These are phyloP conservation scores for Mycena amicta DNA, from an alignment of 768 basidiomycete species.

Conservation along the genomic window DNA sequence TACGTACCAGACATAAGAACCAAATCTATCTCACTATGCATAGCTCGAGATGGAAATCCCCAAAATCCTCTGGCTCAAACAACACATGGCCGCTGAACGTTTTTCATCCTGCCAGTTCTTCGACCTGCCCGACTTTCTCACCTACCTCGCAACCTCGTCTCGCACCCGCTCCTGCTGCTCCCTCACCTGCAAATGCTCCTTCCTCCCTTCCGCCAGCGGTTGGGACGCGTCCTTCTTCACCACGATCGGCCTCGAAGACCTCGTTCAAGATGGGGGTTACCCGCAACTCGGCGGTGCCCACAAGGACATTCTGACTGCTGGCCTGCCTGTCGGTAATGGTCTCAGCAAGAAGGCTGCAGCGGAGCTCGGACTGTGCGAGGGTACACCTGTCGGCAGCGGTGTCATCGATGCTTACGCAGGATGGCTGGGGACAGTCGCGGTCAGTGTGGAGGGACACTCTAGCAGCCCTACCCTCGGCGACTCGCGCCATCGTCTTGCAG, in stretches of 20 bases:
- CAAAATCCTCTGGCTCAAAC: conserved; percentile 96
- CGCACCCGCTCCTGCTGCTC: conserved; percentile 87
- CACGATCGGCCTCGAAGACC: conserved; percentile 76
- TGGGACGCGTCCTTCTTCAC: conserved; percentile 91
- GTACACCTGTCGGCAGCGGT: conserved; percentile 91
- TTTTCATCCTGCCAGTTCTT: conserved; percentile 84
- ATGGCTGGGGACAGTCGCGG: conserved; percentile 95
- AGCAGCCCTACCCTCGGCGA: conserved; percentile 60
- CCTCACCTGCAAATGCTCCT: conserved; percentile 94
- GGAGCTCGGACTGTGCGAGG: conserved; percentile 82
- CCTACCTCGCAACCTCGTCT: conserved; percentile 84
- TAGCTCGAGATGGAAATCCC: conserved; percentile 99
- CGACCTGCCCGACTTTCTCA: conserved; percentile 94
- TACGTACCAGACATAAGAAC: no score
- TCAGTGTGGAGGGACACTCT: conserved; percentile 59
- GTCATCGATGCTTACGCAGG: conserved; percentile 97
- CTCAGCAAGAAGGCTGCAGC: conserved; percentile 76
- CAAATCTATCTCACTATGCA: conserved; percentile 19
- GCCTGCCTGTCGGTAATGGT: conserved; percentile 83
- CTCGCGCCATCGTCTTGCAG: conserved; percentile 81
- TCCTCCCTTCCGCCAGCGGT: conserved; percentile 72
- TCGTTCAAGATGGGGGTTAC: conserved; percentile 65
- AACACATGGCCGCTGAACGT: conserved; percentile 69
- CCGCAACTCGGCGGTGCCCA: conserved; percentile 71
- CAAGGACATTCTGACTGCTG: conserved; percentile 75